phyloP scores from a whole-genome alignment of 2,329 filamentous ascomycete species.

The Fusarium pseudonygamai region DNA sequence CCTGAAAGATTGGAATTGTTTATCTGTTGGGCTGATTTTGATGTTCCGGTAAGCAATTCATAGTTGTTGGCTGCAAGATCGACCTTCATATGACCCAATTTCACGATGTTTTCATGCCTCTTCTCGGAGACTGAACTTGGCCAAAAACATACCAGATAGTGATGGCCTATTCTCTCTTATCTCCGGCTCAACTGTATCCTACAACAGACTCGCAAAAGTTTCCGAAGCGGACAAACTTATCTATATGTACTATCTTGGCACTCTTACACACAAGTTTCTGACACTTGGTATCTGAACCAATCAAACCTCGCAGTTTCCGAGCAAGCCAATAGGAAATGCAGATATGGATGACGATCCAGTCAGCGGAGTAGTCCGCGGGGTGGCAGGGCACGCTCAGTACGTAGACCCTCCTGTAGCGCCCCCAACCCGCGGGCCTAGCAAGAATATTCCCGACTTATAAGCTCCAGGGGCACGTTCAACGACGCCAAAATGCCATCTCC shows the following conservation, averaged over 20 bases:
- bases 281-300: slow-evolving; percentile 9
- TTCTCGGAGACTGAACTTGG: neutral
- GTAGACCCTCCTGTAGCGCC: neutral
- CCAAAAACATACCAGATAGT: neutral
- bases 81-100: neutral
- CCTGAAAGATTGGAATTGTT: neutral
- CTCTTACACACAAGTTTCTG: neutral
- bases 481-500: neutral
- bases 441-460: slow-evolving; percentile 19
- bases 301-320: slow-evolving; percentile 33
- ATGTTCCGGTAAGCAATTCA: too few species aligned
- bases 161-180: too few species aligned
- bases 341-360: neutral
- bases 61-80: neutral
- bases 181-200: neutral
- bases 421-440: neutral
- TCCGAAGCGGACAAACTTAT: neutral
- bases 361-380: slow-evolving; percentile 17
- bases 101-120: neutral
- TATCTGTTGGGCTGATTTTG: neutral
- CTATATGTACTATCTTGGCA: neutral
- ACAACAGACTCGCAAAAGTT: neutral
- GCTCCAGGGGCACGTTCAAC: neutral
- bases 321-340: slow-evolving; percentile 22
- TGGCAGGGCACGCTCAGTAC: neutral